Base-by-base conservation (phyloP, 345 rosid genomes). In the Syzygium jambos region DNA sequence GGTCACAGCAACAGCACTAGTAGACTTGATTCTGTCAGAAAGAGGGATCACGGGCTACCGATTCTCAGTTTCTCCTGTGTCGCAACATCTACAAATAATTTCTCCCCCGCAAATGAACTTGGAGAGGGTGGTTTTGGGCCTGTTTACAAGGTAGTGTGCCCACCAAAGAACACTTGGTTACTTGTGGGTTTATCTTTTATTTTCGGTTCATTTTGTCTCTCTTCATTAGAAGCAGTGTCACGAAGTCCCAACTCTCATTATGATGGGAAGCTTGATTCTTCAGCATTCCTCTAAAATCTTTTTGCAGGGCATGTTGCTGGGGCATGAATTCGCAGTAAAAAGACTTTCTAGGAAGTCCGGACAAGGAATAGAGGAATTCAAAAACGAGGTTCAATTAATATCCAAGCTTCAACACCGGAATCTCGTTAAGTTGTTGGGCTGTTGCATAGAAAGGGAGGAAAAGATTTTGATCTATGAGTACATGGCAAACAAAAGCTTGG, bases 61-160 rank as follows among this genome's bases (percentile, higher is more conserved):
- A 30, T 61, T 61, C 80, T 86, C 82, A 86, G 84, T 51, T 86
- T 86, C 73, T 61, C 82, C 12, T 86, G 56, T 8, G 86, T 91
- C 46, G 53, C 85, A 87, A 29, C 57, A 53, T 91, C 91, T 34
- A 90, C 93, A 9, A 52, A 87, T 11, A 63, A 89, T 34, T 91
- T 91, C 80, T 89, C 90, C 16, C 55, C 52, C 7, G 88, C 87
- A 2, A 89, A 87, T 38, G 84, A 90, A 85, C 77, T 91, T 14
- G 93, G 93, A 11, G 86, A 88, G 82, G 93, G 91, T 23, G 91
- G 93, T 38, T 90, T 90, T 85, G 93, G 93, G 13, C 88, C 55
- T 34, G 93, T 91, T 85, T 89, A 89, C 87, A 87, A 87, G 89
- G 90, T 90, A 63, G 61, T 52, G 52, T 46, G 34, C 30, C 49